Base-by-base conservation (phyloP, 2,329 filamentous ascomycete genomes). In the Pseudopyricularia cyperi region DNA sequence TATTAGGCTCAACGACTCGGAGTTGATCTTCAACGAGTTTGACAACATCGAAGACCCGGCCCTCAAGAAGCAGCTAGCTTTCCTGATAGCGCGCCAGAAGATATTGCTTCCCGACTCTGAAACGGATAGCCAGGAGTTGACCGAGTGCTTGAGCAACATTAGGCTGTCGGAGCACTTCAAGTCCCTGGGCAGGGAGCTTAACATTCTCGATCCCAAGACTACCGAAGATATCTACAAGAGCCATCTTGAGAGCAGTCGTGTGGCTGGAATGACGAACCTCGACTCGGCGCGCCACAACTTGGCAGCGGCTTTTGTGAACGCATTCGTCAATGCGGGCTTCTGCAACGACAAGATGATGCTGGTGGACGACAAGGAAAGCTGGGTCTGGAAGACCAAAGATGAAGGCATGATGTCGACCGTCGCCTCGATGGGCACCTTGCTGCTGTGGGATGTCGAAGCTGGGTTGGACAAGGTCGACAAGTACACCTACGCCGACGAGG, bases 181-280 rank as follows among this genome's bases (percentile, higher is more conserved):
- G 69, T 81, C 86, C 5, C 74, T 98, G 32, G 94, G 84, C 53
- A 96, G 96, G 70, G 93, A 98, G 66, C 77, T 98, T 52, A 97
- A 98, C 68, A 91, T 98, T 51, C 74, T 97, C 42, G 93, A 98
- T 57, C 93, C 93, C 34, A 97, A 96, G 73, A 87, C 88, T 44
- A 94, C 91, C 0, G 93, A 98, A 65, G 94, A 98, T 62, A 98
- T 98, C 61, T 98, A 98, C 79, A 98, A 98, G 75, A 95, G 89
- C 63, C 93, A 98, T 68, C 79, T 98, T 5, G 93, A 98, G 70
- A 97, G 87, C 71, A 95, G 85, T 61, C 82, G 94, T 55, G 93
- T 94, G 51, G 88, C 89, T 24, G 90, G 89, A 34, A 80, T 95
- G 70, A 96, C 91, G 11, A 96, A 96, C 64, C 81, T 94, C 47